Percentiles rank a stretch among this genome's conserved stretches.
Evolutionary conservation across 768 basidiomycete genomes (phyloP).

Genomic region (Lenzites betulinus): DNA sequence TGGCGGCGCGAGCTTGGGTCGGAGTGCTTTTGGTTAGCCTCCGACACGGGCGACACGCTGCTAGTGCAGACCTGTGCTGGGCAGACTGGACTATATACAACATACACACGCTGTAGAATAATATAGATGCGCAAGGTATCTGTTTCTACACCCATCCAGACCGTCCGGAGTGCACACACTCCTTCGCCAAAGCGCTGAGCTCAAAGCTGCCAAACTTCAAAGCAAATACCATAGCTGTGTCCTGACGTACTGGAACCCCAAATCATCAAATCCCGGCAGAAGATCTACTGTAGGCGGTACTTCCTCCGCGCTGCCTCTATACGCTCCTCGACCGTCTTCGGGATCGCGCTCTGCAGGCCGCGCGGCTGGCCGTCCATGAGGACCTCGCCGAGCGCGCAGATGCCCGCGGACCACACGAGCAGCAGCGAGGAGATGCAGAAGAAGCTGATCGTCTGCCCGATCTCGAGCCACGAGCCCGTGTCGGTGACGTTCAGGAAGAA

Average conservation of each 20-base stretch:
- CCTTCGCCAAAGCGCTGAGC: too few species aligned
- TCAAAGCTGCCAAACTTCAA: too few species aligned
- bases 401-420: constrained; percentile 76
- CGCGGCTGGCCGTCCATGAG: constrained; percentile 49
- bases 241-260: too few species aligned
- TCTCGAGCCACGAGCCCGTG: constrained; percentile 84
- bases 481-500: constrained; percentile 87
- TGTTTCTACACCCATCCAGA: neutral
- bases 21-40: neutral
- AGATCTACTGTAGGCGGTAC: neutral
- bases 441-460: constrained; percentile 86
- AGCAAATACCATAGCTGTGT: too few species aligned
- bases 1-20: neutral
- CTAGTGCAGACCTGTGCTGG: neutral
- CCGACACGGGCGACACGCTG: neutral
- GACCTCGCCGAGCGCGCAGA: constrained; percentile 72
- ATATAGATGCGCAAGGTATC: neutral
- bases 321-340: neutral
- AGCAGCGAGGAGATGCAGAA: constrained; percentile 83
- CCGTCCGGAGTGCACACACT: neutral
- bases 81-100: neutral
- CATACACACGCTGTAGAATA: constrained; percentile 9
- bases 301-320: neutral
- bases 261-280: too few species aligned
- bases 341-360: neutral